Evolutionary conservation across 2,329 filamentous ascomycete species (phyloP).

Genomic region (Alternaria ethzedia): DNA sequence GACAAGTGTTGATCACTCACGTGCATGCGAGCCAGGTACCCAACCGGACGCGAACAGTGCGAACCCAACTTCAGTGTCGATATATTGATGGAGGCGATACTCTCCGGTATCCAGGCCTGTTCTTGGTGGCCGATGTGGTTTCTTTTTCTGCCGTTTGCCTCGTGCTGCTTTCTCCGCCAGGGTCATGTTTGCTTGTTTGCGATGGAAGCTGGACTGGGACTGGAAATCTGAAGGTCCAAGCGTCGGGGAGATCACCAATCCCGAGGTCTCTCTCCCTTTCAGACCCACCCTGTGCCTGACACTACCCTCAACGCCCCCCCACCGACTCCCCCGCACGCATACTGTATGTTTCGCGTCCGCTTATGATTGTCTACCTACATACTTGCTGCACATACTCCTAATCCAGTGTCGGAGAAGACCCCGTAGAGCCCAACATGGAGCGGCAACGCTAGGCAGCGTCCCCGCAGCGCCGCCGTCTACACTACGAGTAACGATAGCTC

Average conservation of each 20-base stretch:
- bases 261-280: conserved; percentile 7
- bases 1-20: neutral
- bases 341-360: conserved; percentile 2
- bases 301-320: conserved; percentile 3
- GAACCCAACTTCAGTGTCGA: neutral
- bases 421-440: neutral
- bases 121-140: neutral
- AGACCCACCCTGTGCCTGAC: conserved; percentile 10
- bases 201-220: neutral
- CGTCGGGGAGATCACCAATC: conserved; percentile 12
- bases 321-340: conserved; percentile 2
- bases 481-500: neutral
- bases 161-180: neutral
- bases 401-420: neutral
- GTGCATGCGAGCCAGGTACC: neutral
- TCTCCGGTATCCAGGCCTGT: neutral
- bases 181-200: neutral
- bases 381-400: neutral
- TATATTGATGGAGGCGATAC: neutral
- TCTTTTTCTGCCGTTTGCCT: neutral
- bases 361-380: neutral
- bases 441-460: neutral
- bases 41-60: neutral
- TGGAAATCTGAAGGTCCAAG: conserved; percentile 6
- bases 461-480: neutral